phyloP scores from a whole-genome alignment of 2,329 filamentous ascomycete genomes.

The Penicillium concentricum region DNA sequence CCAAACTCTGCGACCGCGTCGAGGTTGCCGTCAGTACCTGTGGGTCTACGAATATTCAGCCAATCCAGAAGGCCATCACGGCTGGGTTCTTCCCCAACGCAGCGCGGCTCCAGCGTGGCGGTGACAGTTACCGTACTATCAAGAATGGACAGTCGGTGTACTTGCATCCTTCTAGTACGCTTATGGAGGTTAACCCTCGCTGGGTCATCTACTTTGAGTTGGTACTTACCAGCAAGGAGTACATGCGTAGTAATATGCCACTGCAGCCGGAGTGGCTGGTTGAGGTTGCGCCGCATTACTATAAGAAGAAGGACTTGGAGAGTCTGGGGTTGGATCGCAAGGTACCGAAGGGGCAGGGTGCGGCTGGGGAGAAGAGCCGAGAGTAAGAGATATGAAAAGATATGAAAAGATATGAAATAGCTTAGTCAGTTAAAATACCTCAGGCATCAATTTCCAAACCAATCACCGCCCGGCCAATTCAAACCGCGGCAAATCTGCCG shows the following conservation, averaged over 20 bases:
- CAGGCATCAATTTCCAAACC: neutral
- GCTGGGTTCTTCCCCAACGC: constrained; percentile 95
- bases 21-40: constrained; percentile 71
- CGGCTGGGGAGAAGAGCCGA: constrained; percentile 41
- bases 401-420: neutral
- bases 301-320: constrained; percentile 89
- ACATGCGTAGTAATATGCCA: constrained; percentile 84
- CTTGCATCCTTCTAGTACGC: constrained; percentile 82
- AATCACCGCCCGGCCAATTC: constrained; percentile 18
- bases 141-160: constrained; percentile 88
- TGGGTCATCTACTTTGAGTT: constrained; percentile 86
- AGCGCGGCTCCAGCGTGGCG: constrained; percentile 75
- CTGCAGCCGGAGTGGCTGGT: constrained; percentile 80
- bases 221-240: constrained; percentile 92
- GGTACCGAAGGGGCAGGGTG: constrained; percentile 61
- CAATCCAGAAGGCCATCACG: constrained; percentile 84
- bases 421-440: neutral
- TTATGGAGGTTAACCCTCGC: constrained; percentile 77
- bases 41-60: constrained; percentile 68
- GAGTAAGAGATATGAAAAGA: constrained; percentile 11
- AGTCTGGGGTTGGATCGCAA: constrained; percentile 74
- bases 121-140: constrained; percentile 85
- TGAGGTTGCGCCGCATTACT: constrained; percentile 90
- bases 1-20: constrained; percentile 88
- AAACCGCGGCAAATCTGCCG: constrained; percentile 14